Base-by-base conservation (phyloP, 768 basidiomycete genomes). In the Kwoniella heveanensis region DNA sequence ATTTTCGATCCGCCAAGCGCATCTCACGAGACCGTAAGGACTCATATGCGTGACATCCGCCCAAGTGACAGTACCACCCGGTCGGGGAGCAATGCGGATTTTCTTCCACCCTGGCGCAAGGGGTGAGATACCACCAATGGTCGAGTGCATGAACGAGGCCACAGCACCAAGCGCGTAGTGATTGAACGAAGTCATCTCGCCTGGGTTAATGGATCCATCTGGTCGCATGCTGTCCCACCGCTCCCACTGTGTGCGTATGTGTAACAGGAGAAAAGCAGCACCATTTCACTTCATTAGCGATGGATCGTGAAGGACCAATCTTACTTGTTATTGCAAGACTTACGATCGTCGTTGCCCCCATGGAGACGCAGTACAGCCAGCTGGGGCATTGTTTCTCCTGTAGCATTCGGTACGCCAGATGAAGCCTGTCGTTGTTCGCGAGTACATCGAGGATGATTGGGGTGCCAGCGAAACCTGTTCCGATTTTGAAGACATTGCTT, bases 391-490 rank as follows among this genome's bases (percentile, higher is more conserved):
- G 57, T 39, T 54, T 57, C 47, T 72, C 74, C 53, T 76, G 74
- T 13, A 76, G 57, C 74, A 76, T 76, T 32, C 74, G 48, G 57
- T 78, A 78, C 4, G 77, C 77, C 8, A 72, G 27, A 3, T 68
- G 67, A 0, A 73, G 58, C 19, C 60, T 47, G 2, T 66, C 76
- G 10, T 57, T 59, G 19, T 65, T 56, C 12, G 66, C 64, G 5
- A 79, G 57, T 2, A 67, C 65, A 29, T 66, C 62, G 1, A 79
- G 70, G 27, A 79, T 71, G 49, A 69, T 60, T 6, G 76, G 77
- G 24, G 77, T 79, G 6, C 74, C 77, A 13, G 77, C 77, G 56
- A 78, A 78, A 7, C 77, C 77, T 8, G 77, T 78, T 8, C 64
- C 29, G 12, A 78, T 51, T 46, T 66, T 68, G 67, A 74, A 78